Evolutionary conservation across 768 basidiomycete species (phyloP).

Genomic region (Leccinum ochraceum): DNA sequence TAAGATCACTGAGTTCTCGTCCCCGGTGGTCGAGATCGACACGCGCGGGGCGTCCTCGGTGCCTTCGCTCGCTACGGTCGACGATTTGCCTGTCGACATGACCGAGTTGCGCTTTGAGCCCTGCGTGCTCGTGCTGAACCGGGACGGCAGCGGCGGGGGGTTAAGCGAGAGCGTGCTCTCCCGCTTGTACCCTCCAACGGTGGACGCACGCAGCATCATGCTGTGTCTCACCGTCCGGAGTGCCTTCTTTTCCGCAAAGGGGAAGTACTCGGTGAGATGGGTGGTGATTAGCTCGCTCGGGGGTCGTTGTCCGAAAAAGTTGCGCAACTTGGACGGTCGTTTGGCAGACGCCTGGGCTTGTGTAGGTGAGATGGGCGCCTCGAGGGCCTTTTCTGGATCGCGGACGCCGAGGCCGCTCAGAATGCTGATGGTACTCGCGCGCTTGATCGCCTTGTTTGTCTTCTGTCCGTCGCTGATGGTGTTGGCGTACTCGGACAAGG

Average conservation of each 20-base stretch:
- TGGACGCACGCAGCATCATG: conserved; percentile 65
- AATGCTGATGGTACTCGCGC: conserved; percentile 93
- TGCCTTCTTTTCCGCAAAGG: conserved; percentile 87
- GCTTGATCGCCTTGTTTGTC: conserved; percentile 48
- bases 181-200: conserved; percentile 42
- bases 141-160: conserved; percentile 40
- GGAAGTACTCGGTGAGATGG: conserved; percentile 95
- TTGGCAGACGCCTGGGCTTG: conserved; percentile 33
- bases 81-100: conserved; percentile 37
- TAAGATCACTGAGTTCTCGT: conserved; percentile 66
- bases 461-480: conserved; percentile 30
- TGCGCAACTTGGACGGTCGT: conserved; percentile 74
- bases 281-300: conserved; percentile 96
- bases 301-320: conserved; percentile 98
- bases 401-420: conserved; percentile 90
- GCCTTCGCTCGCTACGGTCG: conserved; percentile 23
- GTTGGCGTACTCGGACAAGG: conserved; percentile 34
- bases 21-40: conserved; percentile 74
- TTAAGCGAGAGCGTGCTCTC: conserved; percentile 48
- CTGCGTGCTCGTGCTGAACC: conserved; percentile 38
- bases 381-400: conserved; percentile 69
- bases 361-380: conserved; percentile 56
- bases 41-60: conserved; percentile 64
- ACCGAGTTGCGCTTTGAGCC: conserved; percentile 42
- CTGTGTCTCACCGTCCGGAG: conserved; percentile 88